Evolutionary conservation across 2,329 filamentous ascomycete genomes (phyloP).

Genomic region (Alternaria triticina): DNA sequence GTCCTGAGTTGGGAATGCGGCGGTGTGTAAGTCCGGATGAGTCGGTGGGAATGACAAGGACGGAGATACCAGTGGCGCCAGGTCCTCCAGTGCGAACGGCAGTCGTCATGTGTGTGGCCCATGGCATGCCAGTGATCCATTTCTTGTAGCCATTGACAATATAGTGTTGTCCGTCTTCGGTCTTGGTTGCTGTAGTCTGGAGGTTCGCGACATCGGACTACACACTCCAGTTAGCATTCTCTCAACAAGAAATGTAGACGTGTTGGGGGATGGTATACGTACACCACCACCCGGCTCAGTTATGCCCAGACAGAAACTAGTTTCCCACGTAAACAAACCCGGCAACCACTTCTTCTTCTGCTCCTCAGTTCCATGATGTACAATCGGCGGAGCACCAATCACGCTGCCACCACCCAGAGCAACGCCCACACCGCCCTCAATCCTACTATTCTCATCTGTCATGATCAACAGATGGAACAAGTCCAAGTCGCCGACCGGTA

Average conservation of each 20-base stretch:
- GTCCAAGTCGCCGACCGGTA: conserved; percentile 46
- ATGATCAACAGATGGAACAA: conserved; percentile 56
- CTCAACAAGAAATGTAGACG: neutral
- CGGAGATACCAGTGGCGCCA: conserved; percentile 61
- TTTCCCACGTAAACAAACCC: conserved; percentile 63
- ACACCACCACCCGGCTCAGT: conserved; percentile 65
- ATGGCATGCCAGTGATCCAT: conserved; percentile 70
- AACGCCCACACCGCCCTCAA: conserved; percentile 64
- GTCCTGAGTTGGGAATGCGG: conserved; percentile 68
- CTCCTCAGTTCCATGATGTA: conserved; percentile 65
- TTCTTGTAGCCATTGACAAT: conserved; percentile 72
- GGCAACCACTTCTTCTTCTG: conserved; percentile 67
- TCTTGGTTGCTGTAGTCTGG: conserved; percentile 71
- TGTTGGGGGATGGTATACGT: conserved; percentile 6
- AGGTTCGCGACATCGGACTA: conserved; percentile 69
- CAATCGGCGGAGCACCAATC: conserved; percentile 69
- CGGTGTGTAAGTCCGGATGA: conserved; percentile 59
- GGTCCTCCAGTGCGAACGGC: conserved; percentile 65
- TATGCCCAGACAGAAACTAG: conserved; percentile 68
- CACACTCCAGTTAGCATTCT: conserved; percentile 6
- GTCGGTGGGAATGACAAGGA: conserved; percentile 63
- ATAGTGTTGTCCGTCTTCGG: conserved; percentile 74
- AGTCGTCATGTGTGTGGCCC: conserved; percentile 67
- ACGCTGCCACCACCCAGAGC: conserved; percentile 65
- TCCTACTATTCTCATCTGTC: conserved; percentile 62